Percentiles rank a stretch among this genome's conserved stretches.
Evolutionary conservation across 1,139 yeast species (phyloP).

Genomic region (Yamadazyma sp.): DNA sequence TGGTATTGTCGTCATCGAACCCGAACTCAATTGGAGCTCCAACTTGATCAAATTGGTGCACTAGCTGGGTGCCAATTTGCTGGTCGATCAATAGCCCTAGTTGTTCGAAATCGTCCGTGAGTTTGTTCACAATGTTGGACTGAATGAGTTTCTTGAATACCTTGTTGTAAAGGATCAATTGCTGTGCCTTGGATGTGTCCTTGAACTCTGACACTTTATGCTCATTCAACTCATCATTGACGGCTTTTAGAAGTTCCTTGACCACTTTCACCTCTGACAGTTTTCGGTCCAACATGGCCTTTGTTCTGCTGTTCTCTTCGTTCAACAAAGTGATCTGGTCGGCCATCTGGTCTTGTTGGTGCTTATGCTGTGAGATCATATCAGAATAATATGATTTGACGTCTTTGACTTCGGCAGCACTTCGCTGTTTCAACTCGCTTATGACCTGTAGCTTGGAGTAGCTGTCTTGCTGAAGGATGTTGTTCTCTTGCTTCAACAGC

Average conservation of each 20-base stretch:
- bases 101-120: conserved; percentile 11
- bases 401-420: neutral
- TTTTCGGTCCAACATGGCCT: neutral
- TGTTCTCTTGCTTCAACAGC: conserved; percentile 11
- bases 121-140: conserved; percentile 8
- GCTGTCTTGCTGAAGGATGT: conserved; percentile 10
- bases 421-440: conserved; percentile 3
- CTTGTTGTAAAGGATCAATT: conserved; percentile 6
- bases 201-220: conserved; percentile 4
- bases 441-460: conserved; percentile 8
- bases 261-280: conserved; percentile 5
- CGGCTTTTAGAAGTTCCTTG: conserved; percentile 5
- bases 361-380: neutral
- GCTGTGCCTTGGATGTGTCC: conserved; percentile 1
- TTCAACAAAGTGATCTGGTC: conserved; percentile 3
- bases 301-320: neutral
- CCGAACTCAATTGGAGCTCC: neutral
- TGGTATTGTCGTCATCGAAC: conserved; percentile 8
- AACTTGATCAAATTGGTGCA: conserved; percentile 1
- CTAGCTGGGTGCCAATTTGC: conserved; percentile 1
- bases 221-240: conserved; percentile 5
- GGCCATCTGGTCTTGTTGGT: conserved; percentile 1
- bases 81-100: conserved; percentile 10
- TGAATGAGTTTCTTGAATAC: conserved; percentile 9
- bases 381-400: conserved; percentile 6